phyloP scores from a whole-genome alignment of 208 protist species.

The Leishmania tarentolae region DNA sequence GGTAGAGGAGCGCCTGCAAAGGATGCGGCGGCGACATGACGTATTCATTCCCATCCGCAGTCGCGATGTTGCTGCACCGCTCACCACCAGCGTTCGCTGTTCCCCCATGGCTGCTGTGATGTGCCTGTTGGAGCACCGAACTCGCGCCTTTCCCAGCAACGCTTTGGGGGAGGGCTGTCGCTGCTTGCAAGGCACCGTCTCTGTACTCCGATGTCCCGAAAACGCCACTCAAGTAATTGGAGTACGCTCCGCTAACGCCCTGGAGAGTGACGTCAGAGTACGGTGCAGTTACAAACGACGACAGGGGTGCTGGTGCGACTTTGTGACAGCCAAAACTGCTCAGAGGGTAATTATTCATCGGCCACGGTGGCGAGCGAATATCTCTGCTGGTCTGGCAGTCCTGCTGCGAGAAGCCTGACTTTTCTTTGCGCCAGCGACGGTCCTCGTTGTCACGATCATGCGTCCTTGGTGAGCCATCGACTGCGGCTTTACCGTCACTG shows the following conservation, averaged over 20 bases:
- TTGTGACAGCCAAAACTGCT: background rate
- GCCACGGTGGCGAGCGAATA: background rate
- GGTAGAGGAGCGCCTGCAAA: slow-evolving; percentile 36
- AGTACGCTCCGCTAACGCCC: background rate
- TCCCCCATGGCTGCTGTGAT: background rate
- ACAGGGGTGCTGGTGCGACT: background rate
- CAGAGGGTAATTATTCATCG: background rate
- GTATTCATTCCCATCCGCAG: slow-evolving; percentile 4
- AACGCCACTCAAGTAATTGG: background rate
- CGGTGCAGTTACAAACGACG: background rate
- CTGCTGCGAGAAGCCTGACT: background rate
- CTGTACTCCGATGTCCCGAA: background rate
- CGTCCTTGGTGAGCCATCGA: background rate
- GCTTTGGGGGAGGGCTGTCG: background rate
- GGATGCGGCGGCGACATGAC: slow-evolving; percentile 22
- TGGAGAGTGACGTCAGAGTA: background rate
- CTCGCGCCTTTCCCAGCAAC: too few relatives aligned
- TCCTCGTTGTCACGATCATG: background rate
- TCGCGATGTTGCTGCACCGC: background rate
- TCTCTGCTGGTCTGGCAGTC: background rate
- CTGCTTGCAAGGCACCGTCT: background rate
- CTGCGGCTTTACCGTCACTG: background rate
- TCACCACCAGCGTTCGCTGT: background rate
- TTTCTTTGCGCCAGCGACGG: background rate
- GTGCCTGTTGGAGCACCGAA: background rate